A percentile compares a stretch with the other conserved stretches of the same genome.
Evolutionary conservation across 2,329 filamentous ascomycete species (phyloP).

Genomic region (Pseudonectria buxi): DNA sequence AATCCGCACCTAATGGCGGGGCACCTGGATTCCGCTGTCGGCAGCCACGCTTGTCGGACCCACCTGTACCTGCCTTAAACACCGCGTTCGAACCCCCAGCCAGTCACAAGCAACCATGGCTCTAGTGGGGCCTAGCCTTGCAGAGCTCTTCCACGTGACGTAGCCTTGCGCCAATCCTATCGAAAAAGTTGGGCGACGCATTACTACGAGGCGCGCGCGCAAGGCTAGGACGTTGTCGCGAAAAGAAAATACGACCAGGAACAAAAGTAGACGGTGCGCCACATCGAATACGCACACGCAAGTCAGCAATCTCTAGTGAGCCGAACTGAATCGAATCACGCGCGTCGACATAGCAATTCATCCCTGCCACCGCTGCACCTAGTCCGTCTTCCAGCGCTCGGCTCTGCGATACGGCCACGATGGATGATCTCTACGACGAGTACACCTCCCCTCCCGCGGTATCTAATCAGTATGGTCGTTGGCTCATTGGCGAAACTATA

Average conservation of each 20-base stretch:
- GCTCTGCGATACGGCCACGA: conserved; percentile 29
- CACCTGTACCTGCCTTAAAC: conserved; percentile 13
- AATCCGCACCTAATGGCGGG: conserved; percentile 12
- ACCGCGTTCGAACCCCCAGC: background rate
- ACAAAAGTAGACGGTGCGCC: background rate
- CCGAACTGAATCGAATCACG: no score
- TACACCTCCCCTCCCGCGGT: conserved; percentile 32
- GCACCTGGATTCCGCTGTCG: conserved; percentile 22
- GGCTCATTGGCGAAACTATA: conserved; percentile 28
- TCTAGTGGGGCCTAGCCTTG: conserved; percentile 6
- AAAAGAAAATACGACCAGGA: conserved; percentile 16
- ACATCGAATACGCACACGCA: no score
- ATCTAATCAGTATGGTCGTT: background rate
- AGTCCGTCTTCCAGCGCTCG: conserved; percentile 9
- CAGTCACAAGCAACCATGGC: conserved; percentile 1
- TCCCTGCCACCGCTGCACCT: conserved; percentile 2
- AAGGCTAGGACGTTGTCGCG: conserved; percentile 15
- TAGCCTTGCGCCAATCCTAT: conserved; percentile 14
- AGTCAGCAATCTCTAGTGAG: no score
- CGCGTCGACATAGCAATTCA: no score
- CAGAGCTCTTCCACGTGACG: conserved; percentile 14
- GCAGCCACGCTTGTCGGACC: conserved; percentile 12
- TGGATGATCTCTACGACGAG: conserved; percentile 99
- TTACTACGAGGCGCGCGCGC: conserved; percentile 15
- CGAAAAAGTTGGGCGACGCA: conserved; percentile 22